Conservation (phyloP, 352 stramenopile genomes). For the Pythium phragmiticola region DNA sequence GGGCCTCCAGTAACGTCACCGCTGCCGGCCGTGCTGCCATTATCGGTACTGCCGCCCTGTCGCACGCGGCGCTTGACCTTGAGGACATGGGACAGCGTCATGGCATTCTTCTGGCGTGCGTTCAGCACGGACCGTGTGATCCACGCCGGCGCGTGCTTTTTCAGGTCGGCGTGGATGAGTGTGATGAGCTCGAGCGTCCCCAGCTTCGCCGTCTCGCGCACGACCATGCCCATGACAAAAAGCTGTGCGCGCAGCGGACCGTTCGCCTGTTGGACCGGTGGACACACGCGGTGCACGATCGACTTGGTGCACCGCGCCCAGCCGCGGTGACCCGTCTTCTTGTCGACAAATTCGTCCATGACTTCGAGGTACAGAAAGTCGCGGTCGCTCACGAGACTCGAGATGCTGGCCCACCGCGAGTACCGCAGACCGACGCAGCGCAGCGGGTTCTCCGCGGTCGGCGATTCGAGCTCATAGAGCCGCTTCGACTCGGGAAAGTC, state of each 20-base stretch:
- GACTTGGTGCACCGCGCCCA: conserved; percentile 71
- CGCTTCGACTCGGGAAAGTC: conserved; percentile 47
- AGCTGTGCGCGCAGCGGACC: conserved; percentile 53
- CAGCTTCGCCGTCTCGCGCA: conserved; percentile 53
- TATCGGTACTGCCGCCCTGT: conserved; percentile 14
- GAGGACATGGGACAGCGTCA: conserved; percentile 61
- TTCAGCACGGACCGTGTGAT: conserved; percentile 46
- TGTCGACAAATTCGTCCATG: conserved; percentile 71
- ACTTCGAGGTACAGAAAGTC: conserved; percentile 63
- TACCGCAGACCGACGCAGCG: conserved; percentile 49
- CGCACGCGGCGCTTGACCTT: conserved; percentile 53
- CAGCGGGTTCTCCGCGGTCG: conserved; percentile 40
- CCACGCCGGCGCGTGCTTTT: conserved; percentile 39
- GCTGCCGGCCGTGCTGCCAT: conserved; percentile 6
- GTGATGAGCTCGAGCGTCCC: conserved; percentile 58
- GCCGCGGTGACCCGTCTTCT: conserved; percentile 47
- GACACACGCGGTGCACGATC: conserved; percentile 59
- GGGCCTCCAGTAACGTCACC: conserved; percentile 9
- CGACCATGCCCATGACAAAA: conserved; percentile 54
- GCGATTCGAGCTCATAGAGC: conserved; percentile 55
- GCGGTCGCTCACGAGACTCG: conserved; percentile 45
- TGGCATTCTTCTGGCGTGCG: conserved; percentile 43
- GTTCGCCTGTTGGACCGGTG: conserved; percentile 53
- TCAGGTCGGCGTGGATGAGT: conserved; percentile 55
- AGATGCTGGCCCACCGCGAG: conserved; percentile 56